Evolutionary conservation across 2,329 filamentous ascomycete species (phyloP), one percentile per base, ranked within the genome.

Genomic region (Thermothelomyces thermophilus): DNA sequence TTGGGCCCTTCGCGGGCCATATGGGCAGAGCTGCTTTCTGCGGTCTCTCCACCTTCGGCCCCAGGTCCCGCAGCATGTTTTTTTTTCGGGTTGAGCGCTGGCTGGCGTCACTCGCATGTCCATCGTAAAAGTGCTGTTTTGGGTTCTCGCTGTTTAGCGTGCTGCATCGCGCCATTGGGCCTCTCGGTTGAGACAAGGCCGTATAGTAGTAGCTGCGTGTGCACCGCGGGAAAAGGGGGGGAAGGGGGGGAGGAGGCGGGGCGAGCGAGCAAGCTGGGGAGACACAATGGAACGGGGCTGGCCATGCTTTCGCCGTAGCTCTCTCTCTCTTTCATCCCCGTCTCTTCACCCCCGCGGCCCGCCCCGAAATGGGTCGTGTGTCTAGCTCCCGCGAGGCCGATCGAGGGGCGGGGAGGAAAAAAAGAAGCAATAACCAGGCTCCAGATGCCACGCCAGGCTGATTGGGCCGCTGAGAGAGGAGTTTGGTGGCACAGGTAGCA

Each of bases 401-500:
- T 50, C 43, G 40, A 40, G 37, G 47, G 31, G 42, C 44, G 40
- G 42, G 20, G 44, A n/a, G 37, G 39, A 37, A 51, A n/a, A 35
- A 39, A 45, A 57, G 34, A 57, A 54, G 50, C 54, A 57, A 57
- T 43, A 53, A 47, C 36, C 45, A 28, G 36, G n/a, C 39, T 37
- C 44, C 19, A 33, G 30, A 33, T 14, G 40, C 36, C 37, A 28
- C 36, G n/a, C 14, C 3, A 16, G 35, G 20, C 35, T 56, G 52
- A 58, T 58, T 59, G 58, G 58, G 33, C 40, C 33, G 49, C 35
- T 39, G 26, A 30, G 20, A 17, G 19, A 22, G 16, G 47, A 37
- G 54, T 56, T 48, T 58, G 59, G 59, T 59, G 48, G 51, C 52
- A 60, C 58, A 56, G 59, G 56, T 58, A 59, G 48, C 58, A 61